Base-by-base conservation (phyloP, 1,139 yeast species). In the Scheffersomyces segobiensis region DNA sequence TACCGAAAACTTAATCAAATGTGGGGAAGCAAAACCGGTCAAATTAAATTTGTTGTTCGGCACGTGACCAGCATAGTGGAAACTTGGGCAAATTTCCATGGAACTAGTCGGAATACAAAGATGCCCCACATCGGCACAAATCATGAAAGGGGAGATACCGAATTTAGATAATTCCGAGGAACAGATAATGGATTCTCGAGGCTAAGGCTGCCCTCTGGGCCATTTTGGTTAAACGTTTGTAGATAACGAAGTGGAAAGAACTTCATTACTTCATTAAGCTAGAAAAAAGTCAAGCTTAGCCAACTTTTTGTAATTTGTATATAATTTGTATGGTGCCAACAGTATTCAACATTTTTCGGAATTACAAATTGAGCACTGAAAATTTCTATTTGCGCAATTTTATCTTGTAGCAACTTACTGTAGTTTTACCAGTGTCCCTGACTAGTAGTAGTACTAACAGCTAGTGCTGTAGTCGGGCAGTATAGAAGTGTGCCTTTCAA, bases 1-100 rank as follows among this genome's bases (percentile, higher is more conserved):
- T 22, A 21, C 21, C 32, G 48, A 24, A n/a, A 20, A 21, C 5
- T 20, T 20, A 46, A 26, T 53, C 12, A 53, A 21, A 20, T 46
- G 47, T 42, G 53, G 52, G 46, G 52, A 52, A 50, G 32, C 26
- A 21, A 46, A 52, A 54, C 22, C n/a, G 22, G 46, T 50, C 12
- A 5, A 32, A 12, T 10, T 8, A 14, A 24, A 7, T 5, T 5
- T n/a, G 26, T 24, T 24, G 26, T 24, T 24, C 6, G 4, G 8
- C 42, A 32, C 42, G 42, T 32, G 42, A 32, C 17, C 17, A 32
- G 12, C 14, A 24, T 7, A 26, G 8, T 14, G 12, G 12, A 12
- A 14, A 32, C 14, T 12, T 32, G 3, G 17, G 42, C 42, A 10
- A 7, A 14, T 32, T 14, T 32, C 42, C 42, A 12, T 12, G 12